phyloP scores from a whole-genome alignment of 352 stramenopile species.

The Phytophthora pluvialis region DNA sequence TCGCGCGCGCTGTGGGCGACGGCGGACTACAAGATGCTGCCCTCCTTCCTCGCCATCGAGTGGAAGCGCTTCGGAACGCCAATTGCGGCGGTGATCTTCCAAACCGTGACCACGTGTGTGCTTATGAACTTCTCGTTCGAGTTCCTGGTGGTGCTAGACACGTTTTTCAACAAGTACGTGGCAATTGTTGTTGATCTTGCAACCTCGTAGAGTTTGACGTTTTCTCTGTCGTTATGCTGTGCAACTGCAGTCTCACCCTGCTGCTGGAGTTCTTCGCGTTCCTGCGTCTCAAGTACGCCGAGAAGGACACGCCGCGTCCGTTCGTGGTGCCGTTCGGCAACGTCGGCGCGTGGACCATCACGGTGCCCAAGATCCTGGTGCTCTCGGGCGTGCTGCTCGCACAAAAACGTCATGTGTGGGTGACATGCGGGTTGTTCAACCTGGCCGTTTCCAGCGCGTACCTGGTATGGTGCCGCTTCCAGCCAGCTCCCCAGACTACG shows the following conservation, averaged over 20 bases:
- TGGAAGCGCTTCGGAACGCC: conserved; percentile 83
- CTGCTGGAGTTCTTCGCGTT: conserved; percentile 88
- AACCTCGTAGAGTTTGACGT: conserved; percentile 2
- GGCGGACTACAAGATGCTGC: conserved; percentile 88
- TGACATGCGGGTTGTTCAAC: conserved; percentile 80
- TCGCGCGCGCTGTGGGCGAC: conserved; percentile 83
- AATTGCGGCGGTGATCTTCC: conserved; percentile 78
- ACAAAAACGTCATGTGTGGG: conserved; percentile 69
- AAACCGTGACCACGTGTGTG: conserved; percentile 73
- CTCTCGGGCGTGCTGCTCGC: conserved; percentile 75
- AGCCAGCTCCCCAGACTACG: conserved; percentile 28
- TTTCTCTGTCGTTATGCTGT: background rate
- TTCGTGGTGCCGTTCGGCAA: conserved; percentile 80
- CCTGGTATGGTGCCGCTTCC: conserved; percentile 70
- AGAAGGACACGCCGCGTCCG: conserved; percentile 74
- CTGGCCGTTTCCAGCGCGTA: conserved; percentile 60
- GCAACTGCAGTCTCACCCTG: conserved; percentile 58
- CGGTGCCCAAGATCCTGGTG: conserved; percentile 82
- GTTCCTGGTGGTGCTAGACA: conserved; percentile 84
- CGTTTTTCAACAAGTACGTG: conserved; percentile 90
- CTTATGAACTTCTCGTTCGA: conserved; percentile 90
- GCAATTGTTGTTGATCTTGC: background rate
- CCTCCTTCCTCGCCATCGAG: conserved; percentile 58
- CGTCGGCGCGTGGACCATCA: conserved; percentile 77
- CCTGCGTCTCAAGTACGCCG: conserved; percentile 82